phyloP scores from a whole-genome alignment of 2,329 filamentous ascomycete species.

The Fusarium agapanthi region DNA sequence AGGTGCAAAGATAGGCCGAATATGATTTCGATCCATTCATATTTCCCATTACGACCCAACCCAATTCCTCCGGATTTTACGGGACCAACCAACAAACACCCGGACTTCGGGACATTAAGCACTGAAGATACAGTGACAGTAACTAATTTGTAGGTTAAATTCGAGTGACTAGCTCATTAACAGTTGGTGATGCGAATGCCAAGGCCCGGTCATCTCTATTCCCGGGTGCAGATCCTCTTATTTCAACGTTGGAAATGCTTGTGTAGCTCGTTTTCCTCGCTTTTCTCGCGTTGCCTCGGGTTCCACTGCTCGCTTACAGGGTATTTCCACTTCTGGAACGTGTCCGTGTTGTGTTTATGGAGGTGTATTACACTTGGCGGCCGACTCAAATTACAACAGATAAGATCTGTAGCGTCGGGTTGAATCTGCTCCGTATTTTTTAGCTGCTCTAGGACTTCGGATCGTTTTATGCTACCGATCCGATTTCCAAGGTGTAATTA shows the following conservation, averaged over 20 bases:
- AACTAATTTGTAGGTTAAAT: conserved; percentile 3
- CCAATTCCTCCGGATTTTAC: neutral
- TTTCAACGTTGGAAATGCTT: conserved; percentile 7
- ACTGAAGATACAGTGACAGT: neutral
- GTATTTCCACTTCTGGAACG: neutral
- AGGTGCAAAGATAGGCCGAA: conserved; percentile 5
- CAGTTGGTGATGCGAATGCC: neutral
- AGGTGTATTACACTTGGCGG: conserved; percentile 17
- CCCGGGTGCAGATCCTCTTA: conserved; percentile 22
- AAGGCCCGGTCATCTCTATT: conserved; percentile 16
- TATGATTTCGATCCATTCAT: neutral
- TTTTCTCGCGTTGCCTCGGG: conserved; percentile 12
- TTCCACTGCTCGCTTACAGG: conserved; percentile 1
- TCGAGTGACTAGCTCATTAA: neutral
- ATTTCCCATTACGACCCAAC: neutral
- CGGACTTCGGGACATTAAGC: neutral
- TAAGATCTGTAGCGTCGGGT: neutral
- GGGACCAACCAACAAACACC: neutral
- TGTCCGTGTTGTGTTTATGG: neutral
- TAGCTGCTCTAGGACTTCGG: conserved; percentile 23
- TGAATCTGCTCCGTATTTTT: conserved; percentile 17
- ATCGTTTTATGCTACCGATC: conserved; percentile 17
- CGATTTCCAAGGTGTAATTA: neutral
- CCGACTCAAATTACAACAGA: neutral
- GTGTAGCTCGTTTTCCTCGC: conserved; percentile 13